phyloP scores from a whole-genome alignment of 78 protist genomes.

The Mastigamoeba balamuthi region DNA sequence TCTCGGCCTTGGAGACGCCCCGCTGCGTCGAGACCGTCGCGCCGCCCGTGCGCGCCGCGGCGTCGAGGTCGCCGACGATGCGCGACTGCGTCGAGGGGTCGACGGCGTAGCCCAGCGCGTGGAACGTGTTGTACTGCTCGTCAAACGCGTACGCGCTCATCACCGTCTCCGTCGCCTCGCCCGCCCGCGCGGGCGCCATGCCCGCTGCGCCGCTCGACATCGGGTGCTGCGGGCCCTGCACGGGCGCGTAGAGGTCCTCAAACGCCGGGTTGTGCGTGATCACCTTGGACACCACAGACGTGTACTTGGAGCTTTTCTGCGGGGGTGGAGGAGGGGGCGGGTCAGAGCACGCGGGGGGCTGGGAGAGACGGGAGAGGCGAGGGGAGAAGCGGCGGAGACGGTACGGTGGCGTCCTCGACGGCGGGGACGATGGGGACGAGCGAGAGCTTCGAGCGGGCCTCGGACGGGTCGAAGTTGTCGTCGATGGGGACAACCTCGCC shows the following conservation, averaged over 20 bases:
- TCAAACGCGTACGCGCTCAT: constrained; percentile 23
- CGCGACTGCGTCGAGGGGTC: constrained; percentile 1
- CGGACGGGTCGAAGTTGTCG: too few species aligned
- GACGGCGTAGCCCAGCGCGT: neutral
- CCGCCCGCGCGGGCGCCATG: constrained; percentile 1
- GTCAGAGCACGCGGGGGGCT: too few species aligned
- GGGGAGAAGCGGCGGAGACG: too few species aligned
- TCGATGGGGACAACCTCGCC: too few species aligned
- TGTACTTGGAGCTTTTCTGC: too few species aligned
- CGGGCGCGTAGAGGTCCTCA: constrained; percentile 1
- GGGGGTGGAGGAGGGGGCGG: too few species aligned
- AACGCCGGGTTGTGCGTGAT: neutral
- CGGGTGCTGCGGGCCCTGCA: constrained; percentile 1
- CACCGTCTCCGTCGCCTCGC: constrained; percentile 3
- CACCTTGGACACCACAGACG: too few species aligned
- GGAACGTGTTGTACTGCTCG: constrained; percentile 13
- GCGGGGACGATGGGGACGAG: too few species aligned
- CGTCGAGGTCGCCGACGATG: neutral
- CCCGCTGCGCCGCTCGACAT: neutral
- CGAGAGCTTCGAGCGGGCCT: too few species aligned
- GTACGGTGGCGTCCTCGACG: too few species aligned
- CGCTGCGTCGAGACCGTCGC: neutral
- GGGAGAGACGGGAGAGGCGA: too few species aligned
- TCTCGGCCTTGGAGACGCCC: neutral
- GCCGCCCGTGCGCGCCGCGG: neutral